Base-by-base conservation (phyloP, 148 eudicot species). In the Rhododendron griersonianum region DNA sequence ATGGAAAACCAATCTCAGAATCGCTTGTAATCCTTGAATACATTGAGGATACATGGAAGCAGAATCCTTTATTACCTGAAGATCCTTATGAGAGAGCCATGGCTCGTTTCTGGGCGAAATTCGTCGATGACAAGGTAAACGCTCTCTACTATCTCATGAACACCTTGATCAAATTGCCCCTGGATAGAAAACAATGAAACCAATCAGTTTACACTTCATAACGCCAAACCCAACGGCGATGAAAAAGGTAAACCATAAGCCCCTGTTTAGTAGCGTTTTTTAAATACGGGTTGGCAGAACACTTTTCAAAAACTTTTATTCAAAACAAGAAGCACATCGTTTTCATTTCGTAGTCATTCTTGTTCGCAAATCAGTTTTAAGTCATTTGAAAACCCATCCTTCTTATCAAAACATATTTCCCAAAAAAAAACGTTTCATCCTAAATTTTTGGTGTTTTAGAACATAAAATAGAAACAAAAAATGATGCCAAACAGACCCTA, bases 81-180 rank as follows among this genome's bases (percentile, higher is more conserved):
- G 90, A 90, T 88, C 90, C 91, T 53, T 86, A 88, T 37, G 88
- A 84, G 55, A 84, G 57, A 88, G 90, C 91, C 85, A 78, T 33
- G 67, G 91, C 89, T 16, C 89, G 91, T 77, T 90, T 90, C 45
- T 90, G 91, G 91, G 90, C 91, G 15, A 88, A 86, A 74, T 90
- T 88, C 47, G 41, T 55, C 1, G 91, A 90, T 78, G 90, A 90
- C 0, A 86, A 84, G 91, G 91, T 90, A 90, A 14, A 35, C 3
- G n/a, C 16, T n/a, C 57, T 47, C 21, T 59, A n/a, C 37, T 80
- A 2, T 50, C 39, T 50, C 23, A 25, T 30, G 6, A 16, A 80
- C 21, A 18, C 11, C 41, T 53, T 30, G 41, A 81, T 30, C 65
- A 3, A 51, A 33, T 21, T 15, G 3, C 23, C 21, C 5, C 65